Conservation (phyloP, 495 filamentous ascomycete species). For the Amphirosellinia nigrospora region DNA sequence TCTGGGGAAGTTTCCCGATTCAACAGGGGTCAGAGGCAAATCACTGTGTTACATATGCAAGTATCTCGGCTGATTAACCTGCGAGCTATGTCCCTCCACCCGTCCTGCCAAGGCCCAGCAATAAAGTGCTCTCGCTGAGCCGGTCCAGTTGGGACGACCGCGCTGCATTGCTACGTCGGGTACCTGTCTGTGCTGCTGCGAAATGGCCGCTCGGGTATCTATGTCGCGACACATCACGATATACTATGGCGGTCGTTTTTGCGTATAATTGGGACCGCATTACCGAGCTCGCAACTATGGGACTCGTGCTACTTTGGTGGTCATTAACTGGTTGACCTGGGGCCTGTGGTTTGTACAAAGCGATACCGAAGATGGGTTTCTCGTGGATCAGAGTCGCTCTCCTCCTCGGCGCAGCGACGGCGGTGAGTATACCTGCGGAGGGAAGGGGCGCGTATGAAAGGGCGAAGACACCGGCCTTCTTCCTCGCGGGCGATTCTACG, state of each 20-base stretch:
- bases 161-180: background rate
- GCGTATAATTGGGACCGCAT: background rate
- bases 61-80: conserved; percentile 12
- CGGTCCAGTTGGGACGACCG: background rate
- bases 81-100: background rate
- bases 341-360: background rate
- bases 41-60: background rate
- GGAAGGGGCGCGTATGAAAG: background rate
- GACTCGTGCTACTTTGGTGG: background rate
- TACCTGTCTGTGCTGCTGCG: background rate
- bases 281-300: background rate
- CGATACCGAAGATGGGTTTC: background rate
- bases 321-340: background rate
- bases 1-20: conserved; percentile 2
- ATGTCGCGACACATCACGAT: background rate
- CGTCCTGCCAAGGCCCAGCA: background rate
- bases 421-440: background rate
- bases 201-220: background rate
- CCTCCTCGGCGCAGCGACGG: background rate
- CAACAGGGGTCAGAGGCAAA: background rate
- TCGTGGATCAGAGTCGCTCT: background rate
- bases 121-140: background rate
- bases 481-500: conserved; percentile 61
- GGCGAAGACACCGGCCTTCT: conserved; percentile 46
- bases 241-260: background rate